Conservation (phyloP, 2,329 filamentous ascomycete genomes). For the Diaporthe ampelina region DNA sequence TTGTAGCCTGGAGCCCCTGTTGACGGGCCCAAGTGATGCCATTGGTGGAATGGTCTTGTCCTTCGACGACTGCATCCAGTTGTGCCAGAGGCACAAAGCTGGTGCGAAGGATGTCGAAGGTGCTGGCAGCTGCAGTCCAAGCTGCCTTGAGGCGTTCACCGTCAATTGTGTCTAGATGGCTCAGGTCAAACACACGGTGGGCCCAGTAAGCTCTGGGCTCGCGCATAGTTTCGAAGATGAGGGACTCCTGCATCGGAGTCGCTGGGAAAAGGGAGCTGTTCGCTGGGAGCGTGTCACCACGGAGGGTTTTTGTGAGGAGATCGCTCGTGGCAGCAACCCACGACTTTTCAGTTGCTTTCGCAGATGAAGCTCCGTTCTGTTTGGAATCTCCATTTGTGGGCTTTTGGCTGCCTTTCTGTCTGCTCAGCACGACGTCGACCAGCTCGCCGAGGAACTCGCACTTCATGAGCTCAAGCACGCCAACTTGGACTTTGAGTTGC, state of each 20-base stretch:
- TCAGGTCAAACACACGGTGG: constrained; percentile 53
- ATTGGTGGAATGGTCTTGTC: constrained; percentile 3
- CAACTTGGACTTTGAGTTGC: constrained; percentile 41
- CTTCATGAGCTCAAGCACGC: constrained; percentile 46
- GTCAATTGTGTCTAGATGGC: constrained; percentile 46
- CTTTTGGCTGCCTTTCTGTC: constrained; percentile 1
- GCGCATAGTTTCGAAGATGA: constrained; percentile 56
- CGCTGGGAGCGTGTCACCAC: constrained; percentile 37
- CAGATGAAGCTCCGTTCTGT: neutral
- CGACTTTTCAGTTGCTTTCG: constrained; percentile 25
- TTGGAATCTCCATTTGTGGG: neutral
- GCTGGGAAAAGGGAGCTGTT: constrained; percentile 47
- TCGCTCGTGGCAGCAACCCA: constrained; percentile 40
- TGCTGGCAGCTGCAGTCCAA: constrained; percentile 50
- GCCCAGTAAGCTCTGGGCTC: constrained; percentile 55
- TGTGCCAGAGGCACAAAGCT: constrained; percentile 51
- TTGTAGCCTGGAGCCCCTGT: constrained; percentile 41
- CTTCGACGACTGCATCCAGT: constrained; percentile 35
- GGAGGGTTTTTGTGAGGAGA: constrained; percentile 39
- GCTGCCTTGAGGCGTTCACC: constrained; percentile 48
- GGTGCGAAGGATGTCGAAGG: constrained; percentile 53
- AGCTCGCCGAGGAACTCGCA: constrained; percentile 45
- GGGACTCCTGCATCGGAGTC: constrained; percentile 54
- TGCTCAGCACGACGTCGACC: constrained; percentile 41
- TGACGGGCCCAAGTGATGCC: constrained; percentile 41